These are phyloP conservation scores for Tuber aestivum DNA, from an alignment of 495 filamentous ascomycete genomes.

Conservation along the genomic window DNA sequence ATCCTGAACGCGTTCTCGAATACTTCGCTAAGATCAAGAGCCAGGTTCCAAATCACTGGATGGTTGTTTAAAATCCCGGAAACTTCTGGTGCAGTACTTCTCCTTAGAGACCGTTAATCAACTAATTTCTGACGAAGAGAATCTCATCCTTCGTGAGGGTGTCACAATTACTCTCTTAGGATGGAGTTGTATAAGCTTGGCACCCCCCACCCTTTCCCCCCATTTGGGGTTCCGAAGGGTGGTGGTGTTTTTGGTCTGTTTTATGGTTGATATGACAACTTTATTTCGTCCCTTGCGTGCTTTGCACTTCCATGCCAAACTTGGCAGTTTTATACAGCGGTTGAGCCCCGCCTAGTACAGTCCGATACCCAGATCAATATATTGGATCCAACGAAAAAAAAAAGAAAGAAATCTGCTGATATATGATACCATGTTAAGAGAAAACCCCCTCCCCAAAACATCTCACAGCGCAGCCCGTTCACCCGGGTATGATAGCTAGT, in stretches of 20 bases:
- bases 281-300: neutral
- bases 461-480: neutral
- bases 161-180: neutral
- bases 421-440: neutral
- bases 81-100: no score
- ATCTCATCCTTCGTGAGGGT: no score
- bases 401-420: neutral
- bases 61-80: no score
- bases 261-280: neutral
- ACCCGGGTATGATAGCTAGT: neutral
- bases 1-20: neutral
- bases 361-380: neutral
- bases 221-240: neutral
- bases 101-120: no score
- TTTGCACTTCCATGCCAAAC: neutral
- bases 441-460: neutral
- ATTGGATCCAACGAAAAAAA: neutral
- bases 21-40: no score
- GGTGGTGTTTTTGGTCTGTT: neutral
- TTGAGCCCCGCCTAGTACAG: no score
- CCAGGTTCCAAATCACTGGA: no score
- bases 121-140: no score
- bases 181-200: neutral
- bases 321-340: neutral
- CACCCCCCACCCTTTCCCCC: no score